phyloP scores from a whole-genome alignment of 331 rosid species.

The Phaseolus coccineus region DNA sequence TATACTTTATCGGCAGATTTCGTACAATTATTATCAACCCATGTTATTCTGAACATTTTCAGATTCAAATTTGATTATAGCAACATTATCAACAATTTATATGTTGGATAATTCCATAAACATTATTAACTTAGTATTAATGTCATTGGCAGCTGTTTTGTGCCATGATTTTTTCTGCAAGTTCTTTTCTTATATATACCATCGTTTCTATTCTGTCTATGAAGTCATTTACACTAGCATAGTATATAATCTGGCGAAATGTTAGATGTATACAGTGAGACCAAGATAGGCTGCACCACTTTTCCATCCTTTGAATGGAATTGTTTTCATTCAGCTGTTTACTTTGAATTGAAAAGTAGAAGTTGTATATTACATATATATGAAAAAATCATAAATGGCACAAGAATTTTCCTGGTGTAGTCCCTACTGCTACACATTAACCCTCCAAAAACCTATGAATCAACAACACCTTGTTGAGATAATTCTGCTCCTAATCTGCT shows the following conservation, averaged over 20 bases:
- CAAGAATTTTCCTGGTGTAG: constrained; percentile 45
- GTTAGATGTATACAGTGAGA: background rate
- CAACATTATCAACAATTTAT: constrained; percentile 1
- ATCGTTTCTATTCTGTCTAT: background rate
- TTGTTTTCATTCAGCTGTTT: constrained; percentile 21
- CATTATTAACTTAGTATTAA: background rate
- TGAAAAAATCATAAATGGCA: constrained; percentile 46
- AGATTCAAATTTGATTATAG: constrained; percentile 8
- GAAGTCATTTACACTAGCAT: too few species aligned
- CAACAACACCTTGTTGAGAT: constrained; percentile 10
- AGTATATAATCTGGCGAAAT: background rate
- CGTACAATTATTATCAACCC: constrained; percentile 1
- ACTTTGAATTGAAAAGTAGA: constrained; percentile 33
- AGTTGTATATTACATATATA: constrained; percentile 47
- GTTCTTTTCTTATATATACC: background rate
- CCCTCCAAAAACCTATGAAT: constrained; percentile 36
- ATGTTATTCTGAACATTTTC: background rate
- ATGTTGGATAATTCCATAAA: background rate
- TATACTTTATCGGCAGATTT: constrained; percentile 8
- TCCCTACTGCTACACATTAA: constrained; percentile 38
- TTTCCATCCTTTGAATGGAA: constrained; percentile 41
- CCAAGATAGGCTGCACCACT: background rate
- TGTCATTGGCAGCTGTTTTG: background rate
- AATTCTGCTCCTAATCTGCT: background rate
- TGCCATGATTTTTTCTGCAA: background rate